A percentile compares a stretch with the other conserved stretches of the same genome.
phyloP scores from a whole-genome alignment of 177 flowering plant genomes.

The Tripterygium wilfordii region DNA sequence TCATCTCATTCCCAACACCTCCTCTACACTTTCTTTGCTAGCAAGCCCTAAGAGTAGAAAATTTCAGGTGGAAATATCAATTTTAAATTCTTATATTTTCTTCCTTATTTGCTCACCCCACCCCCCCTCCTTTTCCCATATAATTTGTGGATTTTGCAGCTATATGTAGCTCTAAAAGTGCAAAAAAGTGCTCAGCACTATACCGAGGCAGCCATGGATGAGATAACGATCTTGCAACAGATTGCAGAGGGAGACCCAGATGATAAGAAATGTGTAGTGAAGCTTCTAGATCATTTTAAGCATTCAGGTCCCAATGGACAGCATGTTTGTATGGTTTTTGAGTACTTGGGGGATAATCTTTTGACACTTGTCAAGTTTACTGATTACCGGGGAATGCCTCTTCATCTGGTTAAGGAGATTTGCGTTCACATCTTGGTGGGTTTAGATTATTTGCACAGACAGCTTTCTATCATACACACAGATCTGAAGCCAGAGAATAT shows the following conservation, averaged over 20 bases:
- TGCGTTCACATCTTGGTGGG: conserved; percentile 42
- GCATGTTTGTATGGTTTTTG: conserved; percentile 56
- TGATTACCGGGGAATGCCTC: conserved; percentile 37
- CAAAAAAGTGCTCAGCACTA: conserved; percentile 98
- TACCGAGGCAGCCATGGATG: conserved; percentile 98
- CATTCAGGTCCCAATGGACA: conserved; percentile 55
- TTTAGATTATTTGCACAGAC: conserved; percentile 41
- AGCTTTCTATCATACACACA: conserved; percentile 48
- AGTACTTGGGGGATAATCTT: conserved; percentile 48
- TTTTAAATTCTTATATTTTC: neutral
- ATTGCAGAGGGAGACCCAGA: conserved; percentile 44
- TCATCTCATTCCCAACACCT: no score
- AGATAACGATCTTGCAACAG: conserved; percentile 57
- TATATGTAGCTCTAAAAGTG: conserved; percentile 86
- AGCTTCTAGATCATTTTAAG: conserved; percentile 50
- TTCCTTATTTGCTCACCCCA: no score
- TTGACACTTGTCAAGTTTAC: conserved; percentile 37
- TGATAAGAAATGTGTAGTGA: conserved; percentile 43
- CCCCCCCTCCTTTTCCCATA: no score
- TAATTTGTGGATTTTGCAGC: conserved; percentile 27
- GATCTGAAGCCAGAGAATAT: conserved; percentile 50
- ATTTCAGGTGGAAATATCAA: no score
- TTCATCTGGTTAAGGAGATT: conserved; percentile 40
- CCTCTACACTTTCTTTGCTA: no score
- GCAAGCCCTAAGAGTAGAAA: no score